phyloP scores from a whole-genome alignment of 129 eudicot species.

The Erigeron canadensis region DNA sequence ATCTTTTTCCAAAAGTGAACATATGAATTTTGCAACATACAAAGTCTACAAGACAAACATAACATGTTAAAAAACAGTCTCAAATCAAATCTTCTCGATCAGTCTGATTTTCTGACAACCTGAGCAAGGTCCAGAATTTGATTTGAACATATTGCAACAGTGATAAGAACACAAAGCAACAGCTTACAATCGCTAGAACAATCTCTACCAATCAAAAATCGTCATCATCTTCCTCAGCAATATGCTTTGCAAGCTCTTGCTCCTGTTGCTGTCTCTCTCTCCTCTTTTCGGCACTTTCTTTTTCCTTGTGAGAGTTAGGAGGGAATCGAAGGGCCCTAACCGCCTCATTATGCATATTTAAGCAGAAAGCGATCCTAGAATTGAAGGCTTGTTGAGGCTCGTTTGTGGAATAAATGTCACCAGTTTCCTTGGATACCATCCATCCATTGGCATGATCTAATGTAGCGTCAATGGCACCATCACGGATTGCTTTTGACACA shows the following conservation, averaged over 20 bases:
- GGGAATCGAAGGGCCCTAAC: conserved; percentile 92
- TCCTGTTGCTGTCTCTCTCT: conserved; percentile 98
- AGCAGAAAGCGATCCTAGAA: conserved; percentile 92
- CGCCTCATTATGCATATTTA: conserved; percentile 97
- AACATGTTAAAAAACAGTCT: conserved; percentile 24
- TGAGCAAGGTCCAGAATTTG: conserved; percentile 4
- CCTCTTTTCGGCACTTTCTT: conserved; percentile 97
- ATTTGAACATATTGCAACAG: conserved; percentile 17
- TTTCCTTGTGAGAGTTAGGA: conserved; percentile 86
- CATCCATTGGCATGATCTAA: conserved; percentile 87
- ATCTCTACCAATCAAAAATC: conserved; percentile 48
- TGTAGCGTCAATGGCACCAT: conserved; percentile 96
- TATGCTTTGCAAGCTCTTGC: conserved; percentile 98
- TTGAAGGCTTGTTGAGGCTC: conserved; percentile 93
- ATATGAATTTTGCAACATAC: neutral
- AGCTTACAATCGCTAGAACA: conserved; percentile 10
- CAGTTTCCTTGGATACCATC: conserved; percentile 95
- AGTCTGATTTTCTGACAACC: conserved; percentile 13
- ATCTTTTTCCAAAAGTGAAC: neutral
- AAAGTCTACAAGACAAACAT: neutral
- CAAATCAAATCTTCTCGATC: neutral
- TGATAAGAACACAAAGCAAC: conserved; percentile 22
- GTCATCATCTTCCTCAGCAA: conserved; percentile 98
- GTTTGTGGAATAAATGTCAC: conserved; percentile 91
- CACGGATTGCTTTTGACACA: conserved; percentile 90